Percentiles rank a stretch among this genome's conserved stretches.
phyloP scores from a whole-genome alignment of 2,329 filamentous ascomycete species.

The Claviceps humidiphila region DNA sequence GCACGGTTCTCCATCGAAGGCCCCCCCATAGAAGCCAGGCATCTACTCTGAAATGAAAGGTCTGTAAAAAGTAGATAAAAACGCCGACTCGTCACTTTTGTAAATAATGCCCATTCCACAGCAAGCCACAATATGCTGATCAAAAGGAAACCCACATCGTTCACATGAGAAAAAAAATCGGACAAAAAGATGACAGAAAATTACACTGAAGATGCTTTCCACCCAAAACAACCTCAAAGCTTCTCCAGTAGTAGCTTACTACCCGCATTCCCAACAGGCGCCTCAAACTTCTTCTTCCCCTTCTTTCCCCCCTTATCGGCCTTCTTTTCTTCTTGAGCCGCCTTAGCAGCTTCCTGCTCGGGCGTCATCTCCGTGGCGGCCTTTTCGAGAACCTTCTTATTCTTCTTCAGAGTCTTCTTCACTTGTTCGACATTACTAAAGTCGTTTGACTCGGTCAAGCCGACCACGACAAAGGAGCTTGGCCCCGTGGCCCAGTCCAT shows the following conservation, averaged over 20 bases:
- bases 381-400: conserved; percentile 56
- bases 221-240: conserved; percentile 21
- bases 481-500: conserved; percentile 75
- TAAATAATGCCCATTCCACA: not conserved
- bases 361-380: conserved; percentile 47
- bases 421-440: conserved; percentile 57
- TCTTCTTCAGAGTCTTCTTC: conserved; percentile 56
- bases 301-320: conserved; percentile 29
- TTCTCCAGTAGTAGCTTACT: conserved; percentile 48
- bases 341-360: conserved; percentile 38
- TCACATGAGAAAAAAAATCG: not conserved
- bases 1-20: too few relatives aligned
- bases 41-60: too few relatives aligned
- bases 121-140: not conserved
- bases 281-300: conserved; percentile 29
- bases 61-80: not conserved
- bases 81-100: conserved; percentile 3
- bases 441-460: conserved; percentile 60
- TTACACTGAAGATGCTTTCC: not conserved
- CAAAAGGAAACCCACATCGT: not conserved
- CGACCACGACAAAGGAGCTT: conserved; percentile 77
- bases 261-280: conserved; percentile 46
- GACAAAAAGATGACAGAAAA: not conserved
- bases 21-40: too few relatives aligned
- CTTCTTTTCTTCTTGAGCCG: conserved; percentile 32